Conservation (phyloP, 106 monocot species). For the Iris macrosiphon region DNA sequence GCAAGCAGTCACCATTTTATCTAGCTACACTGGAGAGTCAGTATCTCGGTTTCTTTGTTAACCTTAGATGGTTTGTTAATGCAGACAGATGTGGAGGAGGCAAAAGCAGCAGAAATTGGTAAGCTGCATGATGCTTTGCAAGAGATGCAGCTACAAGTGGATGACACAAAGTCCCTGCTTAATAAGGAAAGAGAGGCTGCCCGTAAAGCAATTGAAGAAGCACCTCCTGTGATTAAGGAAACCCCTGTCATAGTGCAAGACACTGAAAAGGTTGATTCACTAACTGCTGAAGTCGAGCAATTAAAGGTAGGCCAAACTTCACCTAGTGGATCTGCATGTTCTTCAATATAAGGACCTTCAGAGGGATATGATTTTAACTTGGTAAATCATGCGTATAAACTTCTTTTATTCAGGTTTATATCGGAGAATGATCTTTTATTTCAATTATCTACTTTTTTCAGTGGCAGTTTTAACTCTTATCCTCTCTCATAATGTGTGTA, state of each 20-base stretch:
- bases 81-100: constrained; percentile 73
- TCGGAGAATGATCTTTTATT: too few species aligned
- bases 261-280: constrained; percentile 60
- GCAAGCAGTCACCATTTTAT: neutral
- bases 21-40: neutral
- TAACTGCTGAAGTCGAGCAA: constrained; percentile 73
- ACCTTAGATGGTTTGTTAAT: constrained; percentile 10
- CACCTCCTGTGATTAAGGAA: constrained; percentile 82
- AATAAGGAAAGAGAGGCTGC: constrained; percentile 75
- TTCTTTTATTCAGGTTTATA: too few species aligned
- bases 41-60: neutral
- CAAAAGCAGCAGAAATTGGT: constrained; percentile 64
- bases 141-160: constrained; percentile 63
- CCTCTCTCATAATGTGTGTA: too few species aligned
- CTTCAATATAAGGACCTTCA: too few species aligned
- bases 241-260: constrained; percentile 77
- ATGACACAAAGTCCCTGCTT: constrained; percentile 54
- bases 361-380: too few species aligned
- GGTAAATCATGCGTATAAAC: too few species aligned
- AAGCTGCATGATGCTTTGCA: constrained; percentile 72
- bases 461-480: too few species aligned
- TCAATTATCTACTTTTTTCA: too few species aligned
- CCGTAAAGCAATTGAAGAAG: constrained; percentile 71
- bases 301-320: constrained; percentile 47
- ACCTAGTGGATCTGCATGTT: too few species aligned